Evolutionary conservation across 208 protist species (phyloP).

Genomic region (Lotmaria passim): DNA sequence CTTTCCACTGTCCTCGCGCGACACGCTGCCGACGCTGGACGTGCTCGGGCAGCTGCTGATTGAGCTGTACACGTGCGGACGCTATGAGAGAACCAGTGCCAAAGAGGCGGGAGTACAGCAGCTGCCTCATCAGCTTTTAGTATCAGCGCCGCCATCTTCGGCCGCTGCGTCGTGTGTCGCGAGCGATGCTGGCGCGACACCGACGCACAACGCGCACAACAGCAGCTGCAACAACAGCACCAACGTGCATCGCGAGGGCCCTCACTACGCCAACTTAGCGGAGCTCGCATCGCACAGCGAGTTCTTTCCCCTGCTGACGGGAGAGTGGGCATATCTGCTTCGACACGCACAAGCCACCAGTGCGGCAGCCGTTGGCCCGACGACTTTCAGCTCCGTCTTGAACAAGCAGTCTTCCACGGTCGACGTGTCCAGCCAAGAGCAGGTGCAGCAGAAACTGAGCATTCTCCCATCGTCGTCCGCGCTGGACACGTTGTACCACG

Average conservation of each 20-base stretch:
- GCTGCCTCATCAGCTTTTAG: not conserved
- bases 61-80: conserved; percentile 25
- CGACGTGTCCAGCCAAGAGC: not conserved
- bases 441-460: not conserved
- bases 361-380: not conserved
- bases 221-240: not conserved
- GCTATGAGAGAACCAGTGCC: not conserved
- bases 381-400: not conserved
- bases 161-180: too few species aligned
- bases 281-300: not conserved
- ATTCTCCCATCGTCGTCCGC: conserved; percentile 13
- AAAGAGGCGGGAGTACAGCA: not conserved
- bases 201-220: not conserved
- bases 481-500: conserved; percentile 3
- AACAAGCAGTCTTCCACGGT: not conserved
- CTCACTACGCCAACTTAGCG: not conserved
- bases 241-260: not conserved
- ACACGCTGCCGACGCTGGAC: conserved; percentile 33
- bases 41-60: conserved; percentile 33
- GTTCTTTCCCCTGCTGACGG: conserved; percentile 16
- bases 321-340: conserved; percentile 20
- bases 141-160: too few species aligned
- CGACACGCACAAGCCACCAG: not conserved
- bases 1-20: conserved; percentile 16
- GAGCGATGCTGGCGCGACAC: too few species aligned